Evolutionary conservation across 1,284 basidiomycete genomes (phyloP).

Genomic region (Cryptococcus floricola): DNA sequence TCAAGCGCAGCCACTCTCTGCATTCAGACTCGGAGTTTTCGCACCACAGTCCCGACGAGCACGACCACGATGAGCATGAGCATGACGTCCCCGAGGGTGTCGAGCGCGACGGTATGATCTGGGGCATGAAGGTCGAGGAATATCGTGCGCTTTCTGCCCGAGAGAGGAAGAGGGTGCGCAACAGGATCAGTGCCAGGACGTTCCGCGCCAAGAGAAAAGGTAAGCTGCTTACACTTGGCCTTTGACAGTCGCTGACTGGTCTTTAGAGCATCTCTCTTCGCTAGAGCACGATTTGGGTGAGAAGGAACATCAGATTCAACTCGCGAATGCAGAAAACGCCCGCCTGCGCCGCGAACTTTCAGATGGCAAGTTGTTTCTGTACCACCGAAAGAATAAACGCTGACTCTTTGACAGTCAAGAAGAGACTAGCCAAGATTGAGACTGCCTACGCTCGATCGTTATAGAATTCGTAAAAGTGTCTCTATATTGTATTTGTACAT

Average conservation of each 20-base stretch:
- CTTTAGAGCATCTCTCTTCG: conserved; percentile 39
- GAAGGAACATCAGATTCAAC: conserved; percentile 43
- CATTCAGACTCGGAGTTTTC: conserved; percentile 26
- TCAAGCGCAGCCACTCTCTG: conserved; percentile 13
- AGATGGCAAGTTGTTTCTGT: conserved; percentile 25
- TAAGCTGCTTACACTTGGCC: conserved; percentile 14
- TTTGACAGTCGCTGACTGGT: background rate
- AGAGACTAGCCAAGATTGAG: conserved; percentile 35
- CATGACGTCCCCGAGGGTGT: conserved; percentile 46
- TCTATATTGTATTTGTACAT: too few relatives aligned
- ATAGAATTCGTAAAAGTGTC: background rate
- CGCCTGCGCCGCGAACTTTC: conserved; percentile 38
- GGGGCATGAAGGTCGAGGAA: conserved; percentile 49
- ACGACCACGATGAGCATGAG: conserved; percentile 24
- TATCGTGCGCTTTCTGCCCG: conserved; percentile 44
- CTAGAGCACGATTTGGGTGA: conserved; percentile 39
- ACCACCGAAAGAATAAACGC: background rate
- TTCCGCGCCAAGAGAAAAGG: conserved; percentile 49
- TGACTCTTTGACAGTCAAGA: conserved; percentile 18
- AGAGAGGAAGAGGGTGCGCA: conserved; percentile 48
- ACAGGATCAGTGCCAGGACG: conserved; percentile 48
- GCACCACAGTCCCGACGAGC: conserved; percentile 19
- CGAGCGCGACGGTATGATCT: conserved; percentile 50
- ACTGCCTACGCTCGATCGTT: conserved; percentile 6
- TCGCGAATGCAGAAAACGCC: conserved; percentile 39